phyloP scores from a whole-genome alignment of 805 yeast species.

The Kodamaea kaohsiungensis region DNA sequence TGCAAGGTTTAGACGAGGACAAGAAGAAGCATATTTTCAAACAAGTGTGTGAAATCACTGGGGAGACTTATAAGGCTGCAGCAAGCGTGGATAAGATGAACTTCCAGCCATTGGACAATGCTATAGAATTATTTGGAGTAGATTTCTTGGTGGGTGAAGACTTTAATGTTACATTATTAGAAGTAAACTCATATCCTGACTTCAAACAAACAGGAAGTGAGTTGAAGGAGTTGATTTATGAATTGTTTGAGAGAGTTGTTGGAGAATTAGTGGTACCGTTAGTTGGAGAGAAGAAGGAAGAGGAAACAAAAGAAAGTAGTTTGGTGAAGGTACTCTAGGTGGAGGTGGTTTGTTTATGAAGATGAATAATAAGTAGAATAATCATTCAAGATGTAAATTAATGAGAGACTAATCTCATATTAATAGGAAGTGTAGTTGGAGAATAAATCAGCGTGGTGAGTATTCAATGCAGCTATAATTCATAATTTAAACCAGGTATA shows the following conservation, averaged over 20 bases:
- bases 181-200: constrained; percentile 93
- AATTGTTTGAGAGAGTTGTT: constrained; percentile 61
- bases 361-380: background rate
- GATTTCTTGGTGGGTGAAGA: constrained; percentile 76
- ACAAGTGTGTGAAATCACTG: constrained; percentile 61
- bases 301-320: background rate
- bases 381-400: background rate
- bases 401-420: no score
- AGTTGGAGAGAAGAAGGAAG: constrained; percentile 17
- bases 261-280: constrained; percentile 48
- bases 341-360: background rate
- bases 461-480: no score
- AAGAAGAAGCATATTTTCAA: constrained; percentile 44
- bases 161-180: constrained; percentile 61
- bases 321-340: constrained; percentile 3
- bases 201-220: constrained; percentile 92
- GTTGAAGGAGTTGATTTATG: constrained; percentile 64
- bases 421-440: no score
- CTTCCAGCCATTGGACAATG: constrained; percentile 77
- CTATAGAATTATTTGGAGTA: constrained; percentile 85
- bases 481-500: no score
- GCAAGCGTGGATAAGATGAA: constrained; percentile 76
- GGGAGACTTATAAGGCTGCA: constrained; percentile 81
- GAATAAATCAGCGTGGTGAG: no score
- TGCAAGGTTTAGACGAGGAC: constrained; percentile 37